phyloP scores from a whole-genome alignment of 306 rosid genomes.

The Prosopis cineraria region DNA sequence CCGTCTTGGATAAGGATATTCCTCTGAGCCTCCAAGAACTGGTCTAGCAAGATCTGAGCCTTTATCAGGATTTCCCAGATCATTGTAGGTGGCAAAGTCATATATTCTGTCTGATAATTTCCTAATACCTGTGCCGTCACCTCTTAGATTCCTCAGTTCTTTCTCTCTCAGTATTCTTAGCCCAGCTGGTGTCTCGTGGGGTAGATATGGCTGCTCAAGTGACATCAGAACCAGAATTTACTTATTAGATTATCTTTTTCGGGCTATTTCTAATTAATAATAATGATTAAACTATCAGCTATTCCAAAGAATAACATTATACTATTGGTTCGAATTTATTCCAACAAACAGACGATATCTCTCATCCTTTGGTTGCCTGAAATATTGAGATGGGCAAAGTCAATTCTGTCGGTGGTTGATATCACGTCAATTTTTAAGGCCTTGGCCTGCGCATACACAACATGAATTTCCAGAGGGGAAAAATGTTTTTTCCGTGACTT shows the following conservation, averaged over 20 bases:
- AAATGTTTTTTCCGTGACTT: neutral
- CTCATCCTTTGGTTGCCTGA: neutral
- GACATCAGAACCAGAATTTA: neutral
- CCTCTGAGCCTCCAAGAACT: conserved; percentile 54
- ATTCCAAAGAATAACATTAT: neutral
- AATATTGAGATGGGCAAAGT: neutral
- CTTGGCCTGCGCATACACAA: neutral
- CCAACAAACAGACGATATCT: neutral
- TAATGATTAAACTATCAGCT: neutral
- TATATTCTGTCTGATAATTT: conserved; percentile 67
- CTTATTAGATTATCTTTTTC: conserved; percentile 1
- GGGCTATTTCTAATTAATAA: neutral
- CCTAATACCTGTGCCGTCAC: conserved; percentile 71
- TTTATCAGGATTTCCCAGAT: conserved; percentile 86
- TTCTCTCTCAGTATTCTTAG: conserved; percentile 62
- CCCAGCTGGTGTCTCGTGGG: conserved; percentile 75
- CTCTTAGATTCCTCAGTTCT: conserved; percentile 62
- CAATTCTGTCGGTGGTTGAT: conserved; percentile 17
- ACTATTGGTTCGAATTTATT: neutral
- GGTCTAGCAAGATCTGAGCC: conserved; percentile 67
- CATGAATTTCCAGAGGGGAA: conserved; percentile 5
- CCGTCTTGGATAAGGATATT: conserved; percentile 73
- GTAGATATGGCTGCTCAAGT: conserved; percentile 72
- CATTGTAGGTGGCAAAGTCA: conserved; percentile 73
- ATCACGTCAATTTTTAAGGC: neutral